Conservation (phyloP, 306 rosid species). For the Cotoneaster glaucophyllus region DNA sequence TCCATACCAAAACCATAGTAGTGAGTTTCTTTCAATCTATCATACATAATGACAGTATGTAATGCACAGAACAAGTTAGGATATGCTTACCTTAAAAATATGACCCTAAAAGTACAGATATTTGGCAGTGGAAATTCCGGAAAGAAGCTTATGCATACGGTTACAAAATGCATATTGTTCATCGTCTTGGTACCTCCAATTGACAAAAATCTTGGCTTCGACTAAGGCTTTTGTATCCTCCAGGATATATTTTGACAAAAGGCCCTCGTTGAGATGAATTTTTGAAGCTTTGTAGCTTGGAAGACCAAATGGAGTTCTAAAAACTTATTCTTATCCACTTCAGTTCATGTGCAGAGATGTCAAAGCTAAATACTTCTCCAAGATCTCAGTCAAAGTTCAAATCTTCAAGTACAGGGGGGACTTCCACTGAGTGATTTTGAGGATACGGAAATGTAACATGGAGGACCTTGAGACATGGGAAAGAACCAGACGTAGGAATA, state of each 20-base stretch:
- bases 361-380: background rate
- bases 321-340: background rate
- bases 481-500: background rate
- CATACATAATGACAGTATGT: too few species aligned
- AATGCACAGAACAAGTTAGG: too few species aligned
- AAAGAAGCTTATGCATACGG: background rate
- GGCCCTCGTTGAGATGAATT: background rate
- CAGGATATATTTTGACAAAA: background rate
- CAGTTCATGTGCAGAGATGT: background rate
- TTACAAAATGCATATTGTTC: background rate
- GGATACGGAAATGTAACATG: background rate
- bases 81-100: too few species aligned
- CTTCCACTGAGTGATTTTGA: background rate
- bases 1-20: too few species aligned
- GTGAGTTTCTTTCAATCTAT: too few species aligned
- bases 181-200: too few species aligned
- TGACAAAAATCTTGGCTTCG: background rate
- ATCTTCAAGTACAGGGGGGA: too few species aligned
- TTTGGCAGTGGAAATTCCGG: background rate
- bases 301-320: too few species aligned
- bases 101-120: background rate
- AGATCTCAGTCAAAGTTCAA: too few species aligned
- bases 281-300: background rate
- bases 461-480: background rate
- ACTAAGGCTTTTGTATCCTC: background rate